These are phyloP conservation scores for Wickerhamomyces chaumierensis DNA, from an alignment of 805 yeast genomes.

Conservation along the genomic window DNA sequence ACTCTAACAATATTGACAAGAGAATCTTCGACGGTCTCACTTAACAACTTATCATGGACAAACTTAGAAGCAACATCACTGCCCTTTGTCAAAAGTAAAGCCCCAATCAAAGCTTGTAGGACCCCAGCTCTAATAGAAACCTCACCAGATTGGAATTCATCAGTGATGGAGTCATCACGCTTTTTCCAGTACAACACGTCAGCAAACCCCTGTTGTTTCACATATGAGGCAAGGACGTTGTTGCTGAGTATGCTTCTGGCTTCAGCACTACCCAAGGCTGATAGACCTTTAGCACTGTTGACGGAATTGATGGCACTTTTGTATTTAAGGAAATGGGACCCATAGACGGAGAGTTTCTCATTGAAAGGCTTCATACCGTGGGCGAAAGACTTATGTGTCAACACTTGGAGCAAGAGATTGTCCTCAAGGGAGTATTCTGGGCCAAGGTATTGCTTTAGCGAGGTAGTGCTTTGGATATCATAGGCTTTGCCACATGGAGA, in stretches of 20 bases:
- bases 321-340: conserved; percentile 46
- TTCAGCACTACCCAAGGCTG: conserved; percentile 44
- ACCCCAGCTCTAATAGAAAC: conserved; percentile 40
- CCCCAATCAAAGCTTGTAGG: conserved; percentile 57
- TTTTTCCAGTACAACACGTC: conserved; percentile 57
- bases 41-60: conserved; percentile 36
- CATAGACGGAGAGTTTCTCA: conserved; percentile 71
- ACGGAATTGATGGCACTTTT: conserved; percentile 23
- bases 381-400: conserved; percentile 92
- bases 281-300: conserved; percentile 21
- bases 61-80: conserved; percentile 45
- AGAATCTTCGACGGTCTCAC: conserved; percentile 8
- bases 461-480: conserved; percentile 39
- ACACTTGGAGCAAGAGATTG: conserved; percentile 56
- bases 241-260: conserved; percentile 43
- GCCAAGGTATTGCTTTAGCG: conserved; percentile 30
- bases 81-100: conserved; percentile 53
- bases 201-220: conserved; percentile 36
- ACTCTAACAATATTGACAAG: conserved; percentile 11
- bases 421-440: conserved; percentile 43
- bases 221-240: conserved; percentile 37
- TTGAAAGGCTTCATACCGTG: conserved; percentile 86
- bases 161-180: conserved; percentile 33
- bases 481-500: conserved; percentile 43
- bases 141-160: conserved; percentile 42